Conservation (phyloP, 1,284 basidiomycete species). For the Ceratobasidium sp. region DNA sequence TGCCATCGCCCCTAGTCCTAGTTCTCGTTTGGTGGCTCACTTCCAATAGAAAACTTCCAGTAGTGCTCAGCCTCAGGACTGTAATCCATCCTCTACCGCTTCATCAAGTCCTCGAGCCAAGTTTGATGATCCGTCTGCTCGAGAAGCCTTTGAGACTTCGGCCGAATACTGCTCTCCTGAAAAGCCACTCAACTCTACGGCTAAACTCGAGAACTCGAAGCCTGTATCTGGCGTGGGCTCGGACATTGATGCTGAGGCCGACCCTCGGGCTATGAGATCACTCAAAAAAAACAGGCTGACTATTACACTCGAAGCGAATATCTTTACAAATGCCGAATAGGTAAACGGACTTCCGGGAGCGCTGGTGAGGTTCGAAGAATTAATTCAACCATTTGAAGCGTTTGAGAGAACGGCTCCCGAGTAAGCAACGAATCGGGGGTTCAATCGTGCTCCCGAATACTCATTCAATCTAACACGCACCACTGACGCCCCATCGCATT, state of each 20-base stretch:
- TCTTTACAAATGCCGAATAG: no score
- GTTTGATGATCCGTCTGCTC: constrained; percentile 82
- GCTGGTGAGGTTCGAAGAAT: no score
- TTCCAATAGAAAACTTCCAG: constrained; percentile 4
- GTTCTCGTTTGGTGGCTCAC: constrained; percentile 13
- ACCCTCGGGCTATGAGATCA: constrained; percentile 48
- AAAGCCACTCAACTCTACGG: neutral
- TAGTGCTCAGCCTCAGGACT: constrained; percentile 40
- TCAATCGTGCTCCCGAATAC: no score
- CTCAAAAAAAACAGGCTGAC: constrained; percentile 48
- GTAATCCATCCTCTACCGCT: constrained; percentile 77
- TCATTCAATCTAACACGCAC: no score
- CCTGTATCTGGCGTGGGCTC: constrained; percentile 42
- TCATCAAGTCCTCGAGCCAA: constrained; percentile 86
- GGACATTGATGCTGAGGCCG: constrained; percentile 53
- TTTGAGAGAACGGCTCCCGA: no score
- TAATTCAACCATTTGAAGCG: no score
- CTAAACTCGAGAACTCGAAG: neutral
- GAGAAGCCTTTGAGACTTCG: constrained; percentile 83
- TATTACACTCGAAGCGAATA: constrained; percentile 47
- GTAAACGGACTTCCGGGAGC: no score
- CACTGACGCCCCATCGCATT: no score
- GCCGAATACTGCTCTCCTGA: constrained; percentile 71
- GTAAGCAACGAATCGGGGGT: no score
- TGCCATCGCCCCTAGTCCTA: constrained; percentile 22